phyloP scores from a whole-genome alignment of 331 rosid species.

The Malus hybrid region DNA sequence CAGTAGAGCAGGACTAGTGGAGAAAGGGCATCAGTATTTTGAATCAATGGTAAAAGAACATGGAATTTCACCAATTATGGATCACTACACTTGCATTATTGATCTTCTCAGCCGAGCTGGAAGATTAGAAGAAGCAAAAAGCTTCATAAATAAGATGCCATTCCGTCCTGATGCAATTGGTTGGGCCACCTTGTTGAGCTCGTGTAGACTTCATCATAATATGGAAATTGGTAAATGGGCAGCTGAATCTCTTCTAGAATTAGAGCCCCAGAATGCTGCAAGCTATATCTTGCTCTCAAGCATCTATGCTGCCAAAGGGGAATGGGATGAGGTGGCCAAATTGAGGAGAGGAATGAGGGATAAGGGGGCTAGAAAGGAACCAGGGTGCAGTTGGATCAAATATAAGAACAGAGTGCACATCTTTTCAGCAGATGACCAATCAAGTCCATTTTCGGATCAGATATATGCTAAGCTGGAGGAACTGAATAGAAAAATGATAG shows the following conservation, averaged over 20 bases:
- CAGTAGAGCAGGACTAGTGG: slow-evolving; percentile 80
- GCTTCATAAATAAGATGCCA: slow-evolving; percentile 66
- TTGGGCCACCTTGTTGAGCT: slow-evolving; percentile 77
- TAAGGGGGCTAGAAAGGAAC: slow-evolving; percentile 68
- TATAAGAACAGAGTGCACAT: slow-evolving; percentile 62
- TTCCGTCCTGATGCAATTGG: slow-evolving; percentile 67
- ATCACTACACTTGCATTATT: slow-evolving; percentile 81
- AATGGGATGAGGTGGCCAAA: slow-evolving; percentile 73
- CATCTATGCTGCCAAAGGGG: slow-evolving; percentile 67
- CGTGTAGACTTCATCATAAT: slow-evolving; percentile 57
- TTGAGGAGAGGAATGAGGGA: slow-evolving; percentile 73
- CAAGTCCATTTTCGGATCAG: slow-evolving; percentile 60
- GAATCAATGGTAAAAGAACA: slow-evolving; percentile 60
- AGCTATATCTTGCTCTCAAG: slow-evolving; percentile 70
- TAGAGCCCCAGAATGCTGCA: slow-evolving; percentile 80
- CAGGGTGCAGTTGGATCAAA: slow-evolving; percentile 89
- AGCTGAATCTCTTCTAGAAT: slow-evolving; percentile 58
- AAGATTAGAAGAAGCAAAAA: slow-evolving; percentile 62
- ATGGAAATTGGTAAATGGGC: slow-evolving; percentile 78
- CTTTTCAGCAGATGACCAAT: slow-evolving; percentile 73
- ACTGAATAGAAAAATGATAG: slow-evolving; percentile 48
- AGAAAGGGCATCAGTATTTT: slow-evolving; percentile 55
- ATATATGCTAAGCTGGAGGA: slow-evolving; percentile 59
- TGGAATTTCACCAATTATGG: slow-evolving; percentile 49
- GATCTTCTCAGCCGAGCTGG: slow-evolving; percentile 83